Percentiles rank a stretch among this genome's conserved stretches.
phyloP scores from a whole-genome alignment of 139 green algal genomes.

The Eudorina sp. region DNA sequence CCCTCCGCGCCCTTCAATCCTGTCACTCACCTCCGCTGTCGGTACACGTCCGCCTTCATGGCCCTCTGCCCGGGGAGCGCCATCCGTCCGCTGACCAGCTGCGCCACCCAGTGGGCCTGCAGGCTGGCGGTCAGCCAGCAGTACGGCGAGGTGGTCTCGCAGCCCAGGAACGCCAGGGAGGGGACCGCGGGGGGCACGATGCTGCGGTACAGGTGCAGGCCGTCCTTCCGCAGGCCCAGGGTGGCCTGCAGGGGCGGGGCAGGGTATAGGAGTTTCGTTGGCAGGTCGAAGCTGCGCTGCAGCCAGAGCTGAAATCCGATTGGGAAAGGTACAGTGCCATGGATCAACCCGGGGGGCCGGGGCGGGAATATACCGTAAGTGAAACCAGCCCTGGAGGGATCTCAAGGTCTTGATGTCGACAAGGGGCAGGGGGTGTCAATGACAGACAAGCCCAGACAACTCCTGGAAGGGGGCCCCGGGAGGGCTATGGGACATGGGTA shows the following conservation, averaged over 20 bases:
- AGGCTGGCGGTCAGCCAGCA: slow-evolving; percentile 49
- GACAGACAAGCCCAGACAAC: too few relatives aligned
- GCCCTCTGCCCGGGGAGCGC: not conserved
- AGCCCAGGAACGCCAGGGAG: slow-evolving; percentile 57
- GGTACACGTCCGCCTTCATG: slow-evolving; percentile 16
- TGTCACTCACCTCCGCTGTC: slow-evolving; percentile 9
- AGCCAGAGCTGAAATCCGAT: too few relatives aligned
- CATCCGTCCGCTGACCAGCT: slow-evolving; percentile 15
- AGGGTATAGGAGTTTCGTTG: too few relatives aligned
- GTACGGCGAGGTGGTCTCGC: slow-evolving; percentile 45
- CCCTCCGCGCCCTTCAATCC: too few relatives aligned
- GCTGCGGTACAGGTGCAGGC: slow-evolving; percentile 57
- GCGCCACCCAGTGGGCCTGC: slow-evolving; percentile 57
- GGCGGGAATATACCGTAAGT: too few relatives aligned
- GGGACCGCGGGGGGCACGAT: slow-evolving; percentile 45
- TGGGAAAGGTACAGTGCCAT: not conserved
- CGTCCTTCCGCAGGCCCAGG: slow-evolving; percentile 56
- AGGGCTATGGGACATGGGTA: too few relatives aligned
- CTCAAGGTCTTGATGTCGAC: too few relatives aligned
- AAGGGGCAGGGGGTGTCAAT: too few relatives aligned
- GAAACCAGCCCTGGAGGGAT: too few relatives aligned
- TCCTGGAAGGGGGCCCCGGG: too few relatives aligned
- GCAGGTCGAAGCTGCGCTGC: too few relatives aligned
- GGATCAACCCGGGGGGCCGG: too few relatives aligned
- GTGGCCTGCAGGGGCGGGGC: slow-evolving; percentile 18